A percentile compares a stretch with the other conserved stretches of the same genome.
Evolutionary conservation across 768 basidiomycete genomes (phyloP).

Genomic region (Paxillus rubicundulus): DNA sequence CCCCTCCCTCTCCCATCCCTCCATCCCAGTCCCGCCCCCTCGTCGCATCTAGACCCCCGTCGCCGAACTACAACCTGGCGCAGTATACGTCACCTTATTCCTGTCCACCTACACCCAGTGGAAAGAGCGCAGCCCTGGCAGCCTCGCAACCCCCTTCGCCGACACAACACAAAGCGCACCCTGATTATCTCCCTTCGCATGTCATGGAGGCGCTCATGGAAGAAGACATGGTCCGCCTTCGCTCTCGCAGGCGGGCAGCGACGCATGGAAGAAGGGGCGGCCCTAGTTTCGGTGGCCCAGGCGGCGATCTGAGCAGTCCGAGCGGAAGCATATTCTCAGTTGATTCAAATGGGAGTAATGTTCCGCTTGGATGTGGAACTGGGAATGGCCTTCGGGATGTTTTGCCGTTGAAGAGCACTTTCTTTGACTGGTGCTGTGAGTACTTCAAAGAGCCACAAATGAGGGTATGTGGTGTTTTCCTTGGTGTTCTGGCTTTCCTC

Average conservation of each 20-base stretch:
- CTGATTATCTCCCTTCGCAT: conserved; percentile 66
- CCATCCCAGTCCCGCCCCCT: conserved; percentile 24
- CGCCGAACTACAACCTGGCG: conserved; percentile 75
- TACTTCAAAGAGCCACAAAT: conserved; percentile 99
- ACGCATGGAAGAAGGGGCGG: conserved; percentile 43
- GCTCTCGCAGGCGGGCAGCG: conserved; percentile 55
- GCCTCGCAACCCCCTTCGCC: conserved; percentile 32
- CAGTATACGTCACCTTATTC: conserved; percentile 78
- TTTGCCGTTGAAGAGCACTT: conserved; percentile 85
- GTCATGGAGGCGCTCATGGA: conserved; percentile 89
- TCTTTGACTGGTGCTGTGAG: conserved; percentile 95
- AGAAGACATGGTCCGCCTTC: conserved; percentile 90
- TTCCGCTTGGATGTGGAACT: conserved; percentile 76
- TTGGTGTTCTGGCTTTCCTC: conserved; percentile 3
- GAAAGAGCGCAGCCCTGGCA: conserved; percentile 20
- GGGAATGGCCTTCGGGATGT: conserved; percentile 80
- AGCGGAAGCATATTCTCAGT: conserved; percentile 76
- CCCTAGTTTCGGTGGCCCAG: conserved; percentile 35
- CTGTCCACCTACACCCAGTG: conserved; percentile 44
- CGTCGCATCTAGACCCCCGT: conserved; percentile 66
- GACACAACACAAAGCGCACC: conserved; percentile 33
- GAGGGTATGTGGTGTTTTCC: conserved; percentile 59
- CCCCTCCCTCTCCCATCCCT: conserved; percentile 34
- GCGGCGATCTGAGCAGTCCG: conserved; percentile 58
- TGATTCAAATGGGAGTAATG: conserved; percentile 64